Base-by-base conservation (phyloP, 2,329 filamentous ascomycete species). In the Magnaporthiopsis incrustans region DNA sequence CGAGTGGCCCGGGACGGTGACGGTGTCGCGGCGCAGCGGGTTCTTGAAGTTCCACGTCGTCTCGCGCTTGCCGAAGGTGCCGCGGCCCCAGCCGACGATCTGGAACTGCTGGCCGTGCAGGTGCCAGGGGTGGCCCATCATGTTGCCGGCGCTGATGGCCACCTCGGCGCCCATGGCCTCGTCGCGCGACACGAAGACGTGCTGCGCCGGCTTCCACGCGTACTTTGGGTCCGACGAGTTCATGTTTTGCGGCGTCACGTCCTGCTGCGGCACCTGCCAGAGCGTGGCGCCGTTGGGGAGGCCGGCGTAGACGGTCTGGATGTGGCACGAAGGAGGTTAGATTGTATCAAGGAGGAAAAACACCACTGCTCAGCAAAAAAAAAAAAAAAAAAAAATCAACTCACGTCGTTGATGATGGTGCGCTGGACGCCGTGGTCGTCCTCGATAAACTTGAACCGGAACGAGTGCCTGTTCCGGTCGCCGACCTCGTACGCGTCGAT, bases 11-110 rank as follows among this genome's bases (percentile, higher is more conserved):
- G 76, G 77, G 2, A 85, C 70, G 7, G 81, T 74, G 59, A 82
- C 77, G 0, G 80, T 81, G 67, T 85, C 82, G 38, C 83, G 73
- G 14, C 81, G 74, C 70, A 81, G 76, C 1, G 83, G 82, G 69
- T 85, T 85, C 4, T 66, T 67, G 2, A 78, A 69, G 64, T 80
- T 79, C 69, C 75, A 77, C 0, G 69, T 73, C 25, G 62, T 64
- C 30, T 58, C 63, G 25, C 59, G 26, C 26, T 18, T 30, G 63
- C 71, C 73, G 68, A 70, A 77, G 64, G 65, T 66, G 38, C 75
- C 75, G 1, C 63, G 63, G 59, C 75, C 75, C 75, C 75, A 77
- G 66, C 73, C 76, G 57, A 77, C 75, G 59, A 77, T 66, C 65
- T 77, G 76, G 68, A 77, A 76, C 57, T 71, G 73, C 67, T 77